Base-by-base conservation (phyloP, 1,284 basidiomycete species). In the Trametes pubescens region DNA sequence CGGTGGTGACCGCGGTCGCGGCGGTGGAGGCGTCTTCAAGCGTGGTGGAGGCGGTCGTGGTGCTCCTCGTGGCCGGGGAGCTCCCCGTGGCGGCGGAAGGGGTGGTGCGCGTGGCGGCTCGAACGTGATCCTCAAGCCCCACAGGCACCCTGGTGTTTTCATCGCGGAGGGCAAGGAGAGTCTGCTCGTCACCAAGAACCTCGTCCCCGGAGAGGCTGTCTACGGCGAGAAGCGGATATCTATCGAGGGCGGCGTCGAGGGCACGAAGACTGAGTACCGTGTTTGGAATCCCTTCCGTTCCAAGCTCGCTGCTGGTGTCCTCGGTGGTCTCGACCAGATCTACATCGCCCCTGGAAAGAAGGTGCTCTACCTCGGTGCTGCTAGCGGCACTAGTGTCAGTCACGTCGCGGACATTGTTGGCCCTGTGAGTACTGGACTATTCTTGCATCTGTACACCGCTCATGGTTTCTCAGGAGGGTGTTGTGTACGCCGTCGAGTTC, bases 251-350 rank as follows among this genome's bases (percentile, higher is more conserved):
- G 87, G 85, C 54, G 85, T 87, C 63, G 92, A 93, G 55, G 93
- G 89, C 60, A 91, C 90, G 65, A 99, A 99, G 84, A 86, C 91
- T 72, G 97, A 99, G 80, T 99, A 99, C 82, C 87, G 97, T 66
- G 98, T 99, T 38, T 99, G 97, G 97, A 99, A 99, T 83, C 98
- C 97, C 62, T 99, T 99, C 90, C 87, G 98, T 71, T 92, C 88
- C 76, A 99, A 99, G 86, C 81, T 99, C 72, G 98, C 97, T 38
- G 97, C 97, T 46, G 98, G 97, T 81, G 94, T 99, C 59, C 84
- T 99, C 63, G 95, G 96, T 74, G 98, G 97, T 77, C 83, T 99
- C 76, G 97, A 98, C 76, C 81, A 95, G 72, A 96, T 99, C 71
- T 96, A 88, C 81, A 97, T 99, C 75, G 87, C 84, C 65, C 97